phyloP scores from a whole-genome alignment of 2,329 filamentous ascomycete genomes.

The Cryphonectria nitschkei region DNA sequence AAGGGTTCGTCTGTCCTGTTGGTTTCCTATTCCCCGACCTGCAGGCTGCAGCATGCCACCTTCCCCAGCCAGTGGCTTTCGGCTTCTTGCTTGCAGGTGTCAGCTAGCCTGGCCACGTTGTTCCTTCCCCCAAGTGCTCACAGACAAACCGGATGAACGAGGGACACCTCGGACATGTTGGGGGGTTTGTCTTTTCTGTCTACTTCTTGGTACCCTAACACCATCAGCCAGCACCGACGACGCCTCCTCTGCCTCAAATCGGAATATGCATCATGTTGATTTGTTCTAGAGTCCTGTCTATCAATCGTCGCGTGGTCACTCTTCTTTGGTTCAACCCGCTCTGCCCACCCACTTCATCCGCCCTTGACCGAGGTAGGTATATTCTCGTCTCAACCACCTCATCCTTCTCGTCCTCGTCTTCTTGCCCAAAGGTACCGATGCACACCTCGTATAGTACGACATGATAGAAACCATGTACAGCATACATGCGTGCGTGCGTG shows the following conservation, averaged over 20 bases:
- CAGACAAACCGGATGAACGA: too few relatives aligned
- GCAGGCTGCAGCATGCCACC: constrained; percentile 5
- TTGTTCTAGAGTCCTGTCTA: background rate
- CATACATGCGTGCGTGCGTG: too few relatives aligned
- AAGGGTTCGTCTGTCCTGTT: background rate
- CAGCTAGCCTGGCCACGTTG: too few relatives aligned
- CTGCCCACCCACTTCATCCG: too few relatives aligned
- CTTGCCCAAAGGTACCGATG: background rate
- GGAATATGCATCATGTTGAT: background rate
- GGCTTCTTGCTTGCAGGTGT: constrained; percentile 1
- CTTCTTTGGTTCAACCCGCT: too few relatives aligned
- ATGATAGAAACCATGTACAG: too few relatives aligned
- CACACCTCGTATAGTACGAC: too few relatives aligned
- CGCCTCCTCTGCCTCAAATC: constrained; percentile 4
- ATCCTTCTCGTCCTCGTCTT: background rate
- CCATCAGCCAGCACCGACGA: background rate
- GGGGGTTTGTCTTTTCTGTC: background rate
- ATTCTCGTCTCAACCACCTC: too few relatives aligned
- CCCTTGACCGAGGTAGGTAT: too few relatives aligned
- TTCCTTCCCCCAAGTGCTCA: too few relatives aligned
- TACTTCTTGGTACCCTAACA: background rate
- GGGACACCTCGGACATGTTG: too few relatives aligned
- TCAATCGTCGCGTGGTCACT: background rate
- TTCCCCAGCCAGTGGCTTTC: background rate
- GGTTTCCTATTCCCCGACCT: constrained; percentile 6